A percentile compares a stretch with the other conserved stretches of the same genome.
Evolutionary conservation across 345 rosid species (phyloP).

Genomic region (Gossypium longicalyx): DNA sequence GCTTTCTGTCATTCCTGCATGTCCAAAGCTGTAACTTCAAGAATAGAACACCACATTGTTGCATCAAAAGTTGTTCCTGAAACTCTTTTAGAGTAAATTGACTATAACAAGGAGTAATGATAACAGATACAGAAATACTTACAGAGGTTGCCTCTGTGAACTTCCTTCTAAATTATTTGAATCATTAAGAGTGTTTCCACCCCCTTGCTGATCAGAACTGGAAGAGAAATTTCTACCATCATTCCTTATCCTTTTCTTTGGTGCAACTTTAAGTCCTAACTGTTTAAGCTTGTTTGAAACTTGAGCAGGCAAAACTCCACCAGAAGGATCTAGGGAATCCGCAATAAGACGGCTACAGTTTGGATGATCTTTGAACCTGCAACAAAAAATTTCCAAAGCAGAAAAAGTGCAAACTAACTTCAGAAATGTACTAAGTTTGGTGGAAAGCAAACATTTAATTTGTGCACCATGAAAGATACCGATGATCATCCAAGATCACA

Average conservation of each 20-base stretch:
- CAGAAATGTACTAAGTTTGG: background rate
- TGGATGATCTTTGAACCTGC: constrained; percentile 66
- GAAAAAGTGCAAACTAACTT: constrained; percentile 17
- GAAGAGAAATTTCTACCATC: constrained; percentile 22
- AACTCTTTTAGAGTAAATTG: background rate
- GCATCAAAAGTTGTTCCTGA: background rate
- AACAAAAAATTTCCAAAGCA: constrained; percentile 23
- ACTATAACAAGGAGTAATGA: background rate
- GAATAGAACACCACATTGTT: background rate
- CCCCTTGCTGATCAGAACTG: constrained; percentile 26
- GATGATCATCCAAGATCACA: background rate
- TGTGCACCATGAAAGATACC: background rate
- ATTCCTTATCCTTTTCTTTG: constrained; percentile 46
- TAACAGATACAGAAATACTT: constrained; percentile 30
- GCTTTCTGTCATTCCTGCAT: background rate
- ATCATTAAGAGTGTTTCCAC: constrained; percentile 27
- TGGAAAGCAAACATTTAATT: constrained; percentile 10
- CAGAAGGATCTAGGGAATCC: constrained; percentile 62
- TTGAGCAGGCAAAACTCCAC: constrained; percentile 71
- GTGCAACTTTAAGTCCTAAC: constrained; percentile 49
- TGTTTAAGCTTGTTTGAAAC: constrained; percentile 85
- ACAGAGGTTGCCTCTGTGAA: constrained; percentile 42
- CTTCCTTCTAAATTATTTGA: constrained; percentile 33
- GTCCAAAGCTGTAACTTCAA: constrained; percentile 14
- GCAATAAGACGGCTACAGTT: constrained; percentile 58